Evolutionary conservation across 225 moss, liverwort and hornwort genomes (phyloP), one percentile per base, ranked within the genome.

Genomic region (Thuidium tamariscinum): DNA sequence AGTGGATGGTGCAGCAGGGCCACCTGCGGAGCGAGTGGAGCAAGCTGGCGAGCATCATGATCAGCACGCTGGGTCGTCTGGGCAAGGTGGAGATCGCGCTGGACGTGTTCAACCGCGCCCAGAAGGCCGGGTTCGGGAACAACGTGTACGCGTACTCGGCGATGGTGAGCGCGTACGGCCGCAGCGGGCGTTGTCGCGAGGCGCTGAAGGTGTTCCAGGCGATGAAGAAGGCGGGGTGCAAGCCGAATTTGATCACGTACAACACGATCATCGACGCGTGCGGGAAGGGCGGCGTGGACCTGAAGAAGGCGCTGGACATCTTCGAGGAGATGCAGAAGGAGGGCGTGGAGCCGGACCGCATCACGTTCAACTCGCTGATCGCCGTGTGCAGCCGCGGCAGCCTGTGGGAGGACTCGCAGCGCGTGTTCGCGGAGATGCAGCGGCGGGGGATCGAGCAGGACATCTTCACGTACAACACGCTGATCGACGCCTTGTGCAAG

Each of bases 281-380:
- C 84, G 98, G 98, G 68, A 98, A 98, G 90, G 98, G 98, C 12
- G 98, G 98, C 15, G 98, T 98, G 54, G 95, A 98, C 81, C 78
- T 98, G 79, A 96, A 92, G 86, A 96, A 94, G 87, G 98, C 98
- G 4, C 90, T 97, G 13, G 97, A 98, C 79, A 95, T 98, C 42
- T 98, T 98, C 62, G 97, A 98, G 36, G 98, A 98, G 93, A 98
- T 98, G 98, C 98, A 98, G 84, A 93, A 94, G 86, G 97, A 97
- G 82, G 98, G 98, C 29, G 98, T 98, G 69, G 98, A 98, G 89
- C 98, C 98, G 13, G 98, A 98, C 92, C 94, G 98, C 4, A 98
- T 98, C 67, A 98, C 98, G 13, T 98, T 98, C 86, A 98, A 98
- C 49, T 97, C 98, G 42, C 85, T 98, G 59, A 98, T 98, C 78